A percentile compares a stretch with the other conserved stretches of the same genome.
Conservation (phyloP, 2,329 filamentous ascomycete genomes). For the Emergomyces orientalis region DNA sequence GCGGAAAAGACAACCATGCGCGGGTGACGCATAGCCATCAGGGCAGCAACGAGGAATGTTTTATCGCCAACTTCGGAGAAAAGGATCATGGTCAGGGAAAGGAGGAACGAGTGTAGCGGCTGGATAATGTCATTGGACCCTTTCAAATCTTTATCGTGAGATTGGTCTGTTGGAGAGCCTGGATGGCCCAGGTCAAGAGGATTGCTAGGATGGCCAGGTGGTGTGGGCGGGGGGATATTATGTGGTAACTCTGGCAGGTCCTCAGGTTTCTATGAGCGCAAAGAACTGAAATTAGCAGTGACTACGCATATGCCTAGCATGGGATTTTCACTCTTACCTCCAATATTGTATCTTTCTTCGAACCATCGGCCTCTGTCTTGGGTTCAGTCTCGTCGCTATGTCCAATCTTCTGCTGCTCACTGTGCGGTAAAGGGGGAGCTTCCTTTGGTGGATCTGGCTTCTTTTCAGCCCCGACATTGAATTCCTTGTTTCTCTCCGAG, state of each 20-base stretch:
- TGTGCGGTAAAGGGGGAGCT: constrained; percentile 69
- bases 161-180: constrained; percentile 41
- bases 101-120: constrained; percentile 76
- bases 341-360: constrained; percentile 34
- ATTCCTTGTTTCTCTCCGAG: constrained; percentile 72
- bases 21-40: constrained; percentile 99
- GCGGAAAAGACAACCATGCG: constrained; percentile 88
- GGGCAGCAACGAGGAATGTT: constrained; percentile 89
- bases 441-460: constrained; percentile 83
- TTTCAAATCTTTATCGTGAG: constrained; percentile 24
- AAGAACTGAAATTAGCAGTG: background rate
- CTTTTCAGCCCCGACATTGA: constrained; percentile 58
- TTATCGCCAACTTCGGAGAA: constrained; percentile 97
- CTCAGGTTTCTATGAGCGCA: constrained; percentile 56
- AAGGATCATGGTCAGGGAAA: constrained; percentile 94
- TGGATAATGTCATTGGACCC: constrained; percentile 49
- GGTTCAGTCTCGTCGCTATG: constrained; percentile 24
- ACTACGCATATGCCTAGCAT: background rate
- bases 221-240: constrained; percentile 60
- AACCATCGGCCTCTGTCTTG: constrained; percentile 28
- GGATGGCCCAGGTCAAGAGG: constrained; percentile 44
- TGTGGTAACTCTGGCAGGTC: constrained; percentile 71
- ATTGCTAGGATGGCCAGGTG: constrained; percentile 37
- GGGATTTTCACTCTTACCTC: constrained; percentile 42
- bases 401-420: constrained; percentile 61